Evolutionary conservation across 352 stramenopile species (phyloP), one percentile per base, ranked within the genome.

Genomic region (Lagenidium sp.): DNA sequence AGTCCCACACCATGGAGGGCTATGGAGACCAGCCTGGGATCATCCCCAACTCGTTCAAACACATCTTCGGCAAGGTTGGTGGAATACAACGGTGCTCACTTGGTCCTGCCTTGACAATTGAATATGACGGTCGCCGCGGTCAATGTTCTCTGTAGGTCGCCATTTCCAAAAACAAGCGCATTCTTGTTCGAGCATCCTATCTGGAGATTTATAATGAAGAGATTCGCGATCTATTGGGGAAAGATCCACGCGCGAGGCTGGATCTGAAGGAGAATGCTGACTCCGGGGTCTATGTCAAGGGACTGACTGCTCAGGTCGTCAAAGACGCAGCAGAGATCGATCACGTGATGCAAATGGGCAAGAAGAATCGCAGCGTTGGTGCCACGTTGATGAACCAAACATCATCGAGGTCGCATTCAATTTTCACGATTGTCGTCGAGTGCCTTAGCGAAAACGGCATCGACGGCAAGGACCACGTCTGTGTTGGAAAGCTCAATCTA

Each of bases 151-250:
- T n/a, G n/a, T n/a, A n/a, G n/a, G 68, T 89, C 28, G 74, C 78
- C 12, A 90, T 89, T 48, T 81, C 79, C 12, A 86, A 85, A 29
- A 94, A 95, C 55, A 95, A 97, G 41, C 94, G 97, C 53, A 98
- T 97, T 55, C 71, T 98, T 22, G 95, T 99, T 19, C 79, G 93
- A 30, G 85, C 93, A 30, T 97, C 80, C 7, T 98, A 98, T 53
- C 70, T 98, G 22, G 95, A 98, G 64, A 98, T 98, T 55, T 98
- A 98, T 70, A 98, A 98, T 55, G 95, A 98, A 70, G 90, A 98
- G 57, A 97, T 98, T 52, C 68, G 89, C 19, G 95, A 98, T 55
- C 62, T 99, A 25, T 60, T 99, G 25, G 84, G 76, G 16, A 90
- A 85, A 44, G 78, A 96, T 44, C 72, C 73, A 0, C 73, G 65